A percentile compares a stretch with the other conserved stretches of the same genome.
Evolutionary conservation across 1,284 basidiomycete genomes (phyloP).

Genomic region (Cryptococcus neoformans): DNA sequence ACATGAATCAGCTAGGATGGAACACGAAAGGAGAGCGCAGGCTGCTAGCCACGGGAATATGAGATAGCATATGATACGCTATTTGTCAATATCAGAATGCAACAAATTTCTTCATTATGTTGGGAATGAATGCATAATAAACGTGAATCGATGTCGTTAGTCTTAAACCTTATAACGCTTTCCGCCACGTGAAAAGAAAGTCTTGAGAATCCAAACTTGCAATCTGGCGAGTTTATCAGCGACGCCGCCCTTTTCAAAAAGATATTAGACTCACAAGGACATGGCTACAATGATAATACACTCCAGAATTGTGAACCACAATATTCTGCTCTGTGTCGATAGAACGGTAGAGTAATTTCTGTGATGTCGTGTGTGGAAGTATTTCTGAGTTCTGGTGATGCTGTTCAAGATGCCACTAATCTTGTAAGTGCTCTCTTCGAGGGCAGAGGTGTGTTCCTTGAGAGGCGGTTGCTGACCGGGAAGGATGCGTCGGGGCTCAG

Average conservation of each 20-base stretch:
- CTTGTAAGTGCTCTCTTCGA: slow-evolving; percentile 92
- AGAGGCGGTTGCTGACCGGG: slow-evolving; percentile 65
- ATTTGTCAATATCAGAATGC: background rate
- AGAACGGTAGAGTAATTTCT: slow-evolving; percentile 38
- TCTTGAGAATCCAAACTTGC: slow-evolving; percentile 86
- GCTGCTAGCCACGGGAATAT: background rate
- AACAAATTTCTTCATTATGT: background rate
- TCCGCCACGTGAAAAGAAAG: slow-evolving; percentile 86
- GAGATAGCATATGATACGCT: background rate
- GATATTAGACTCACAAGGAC: slow-evolving; percentile 56
- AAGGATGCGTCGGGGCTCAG: slow-evolving; percentile 80
- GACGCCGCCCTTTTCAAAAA: slow-evolving; percentile 14
- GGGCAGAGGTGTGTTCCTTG: slow-evolving; percentile 79
- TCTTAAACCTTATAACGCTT: slow-evolving; percentile 50
- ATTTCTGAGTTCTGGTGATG: slow-evolving; percentile 87
- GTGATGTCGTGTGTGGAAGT: slow-evolving; percentile 51
- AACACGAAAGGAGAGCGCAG: slow-evolving; percentile 16
- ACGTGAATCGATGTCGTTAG: too few relatives aligned
- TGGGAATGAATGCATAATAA: background rate
- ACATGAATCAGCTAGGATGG: slow-evolving; percentile 42
- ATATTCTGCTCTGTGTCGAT: slow-evolving; percentile 56
- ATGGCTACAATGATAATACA: slow-evolving; percentile 71
- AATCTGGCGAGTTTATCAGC: slow-evolving; percentile 53
- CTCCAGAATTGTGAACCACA: slow-evolving; percentile 85
- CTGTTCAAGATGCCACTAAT: slow-evolving; percentile 78